Conservation (phyloP, 2,329 filamentous ascomycete species). For the Proliferodiscus dingleyae region DNA sequence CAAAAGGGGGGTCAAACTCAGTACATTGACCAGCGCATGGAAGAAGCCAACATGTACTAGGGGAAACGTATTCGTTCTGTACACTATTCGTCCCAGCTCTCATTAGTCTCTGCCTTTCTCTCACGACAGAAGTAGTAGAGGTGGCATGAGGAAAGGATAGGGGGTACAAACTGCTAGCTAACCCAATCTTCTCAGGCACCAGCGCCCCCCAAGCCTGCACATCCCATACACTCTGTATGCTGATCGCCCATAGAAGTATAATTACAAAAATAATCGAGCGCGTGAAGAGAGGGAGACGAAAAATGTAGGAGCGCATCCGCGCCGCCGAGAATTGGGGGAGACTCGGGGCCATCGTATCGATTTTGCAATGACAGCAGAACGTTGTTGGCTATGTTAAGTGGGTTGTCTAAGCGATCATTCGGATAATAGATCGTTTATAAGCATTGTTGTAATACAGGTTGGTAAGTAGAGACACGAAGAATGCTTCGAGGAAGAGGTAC, state of each 20-base stretch:
- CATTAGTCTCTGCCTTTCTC: neutral
- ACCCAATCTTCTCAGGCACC: slow-evolving; percentile 68
- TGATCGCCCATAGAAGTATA: slow-evolving; percentile 62
- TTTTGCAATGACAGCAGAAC: neutral
- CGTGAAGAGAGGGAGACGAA: slow-evolving; percentile 85
- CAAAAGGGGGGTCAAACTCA: slow-evolving; percentile 80
- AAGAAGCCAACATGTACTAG: slow-evolving; percentile 78
- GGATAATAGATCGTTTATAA: neutral
- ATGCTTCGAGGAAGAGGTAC: neutral
- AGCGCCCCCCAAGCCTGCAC: slow-evolving; percentile 73
- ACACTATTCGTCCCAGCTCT: slow-evolving; percentile 52
- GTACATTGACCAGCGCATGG: slow-evolving; percentile 72
- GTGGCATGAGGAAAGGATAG: slow-evolving; percentile 1
- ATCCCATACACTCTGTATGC: slow-evolving; percentile 66
- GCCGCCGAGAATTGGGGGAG: slow-evolving; percentile 58
- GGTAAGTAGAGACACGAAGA: neutral
- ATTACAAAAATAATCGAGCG: slow-evolving; percentile 64
- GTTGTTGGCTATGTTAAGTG: too few relatives aligned
- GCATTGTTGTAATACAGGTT: slow-evolving; percentile 9
- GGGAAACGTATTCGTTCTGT: slow-evolving; percentile 88
- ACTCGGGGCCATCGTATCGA: slow-evolving; percentile 25
- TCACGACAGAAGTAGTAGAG: neutral
- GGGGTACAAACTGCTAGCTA: slow-evolving; percentile 68
- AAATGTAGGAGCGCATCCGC: slow-evolving; percentile 73
- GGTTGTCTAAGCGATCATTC: slow-evolving; percentile 4